phyloP scores from a whole-genome alignment of 352 stramenopile genomes.

The Pythium phragmitis region DNA sequence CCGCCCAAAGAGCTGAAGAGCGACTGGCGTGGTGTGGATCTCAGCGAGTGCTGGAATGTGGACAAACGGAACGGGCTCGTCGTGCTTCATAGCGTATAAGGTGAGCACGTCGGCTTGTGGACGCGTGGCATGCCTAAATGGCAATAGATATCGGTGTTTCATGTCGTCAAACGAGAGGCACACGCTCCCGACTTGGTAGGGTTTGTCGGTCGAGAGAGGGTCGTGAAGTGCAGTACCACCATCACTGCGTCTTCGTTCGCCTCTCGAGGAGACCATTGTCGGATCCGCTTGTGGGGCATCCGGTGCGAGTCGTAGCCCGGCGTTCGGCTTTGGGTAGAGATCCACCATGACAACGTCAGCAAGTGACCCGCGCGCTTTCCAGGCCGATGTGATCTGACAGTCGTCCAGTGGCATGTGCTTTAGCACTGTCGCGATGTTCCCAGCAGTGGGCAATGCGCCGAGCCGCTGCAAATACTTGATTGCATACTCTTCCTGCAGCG shows the following conservation, averaged over 20 bases:
- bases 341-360: slow-evolving; percentile 54
- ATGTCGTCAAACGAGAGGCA: slow-evolving; percentile 73
- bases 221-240: not conserved
- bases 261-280: not conserved
- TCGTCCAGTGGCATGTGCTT: slow-evolving; percentile 60
- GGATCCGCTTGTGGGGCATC: not conserved
- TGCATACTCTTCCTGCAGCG: slow-evolving; percentile 64
- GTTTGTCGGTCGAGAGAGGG: slow-evolving; percentile 12
- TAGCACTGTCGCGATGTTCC: slow-evolving; percentile 68
- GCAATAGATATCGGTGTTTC: slow-evolving; percentile 64
- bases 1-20: slow-evolving; percentile 32
- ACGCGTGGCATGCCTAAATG: slow-evolving; percentile 50
- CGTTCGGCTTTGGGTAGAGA: slow-evolving; percentile 36
- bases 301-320: not conserved
- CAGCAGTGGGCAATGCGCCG: slow-evolving; percentile 39
- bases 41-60: slow-evolving; percentile 30
- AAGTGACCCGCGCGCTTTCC: slow-evolving; percentile 59
- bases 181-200: slow-evolving; percentile 49
- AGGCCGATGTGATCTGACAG: slow-evolving; percentile 54
- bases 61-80: slow-evolving; percentile 28
- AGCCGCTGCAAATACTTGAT: slow-evolving; percentile 72
- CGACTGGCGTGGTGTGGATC: slow-evolving; percentile 12
- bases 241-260: not conserved
- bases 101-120: slow-evolving; percentile 47
- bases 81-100: slow-evolving; percentile 41